A percentile compares a stretch with the other conserved stretches of the same genome.
Conservation (phyloP, 208 protist species). For the Acanthamoeba culbertsoni region DNA sequence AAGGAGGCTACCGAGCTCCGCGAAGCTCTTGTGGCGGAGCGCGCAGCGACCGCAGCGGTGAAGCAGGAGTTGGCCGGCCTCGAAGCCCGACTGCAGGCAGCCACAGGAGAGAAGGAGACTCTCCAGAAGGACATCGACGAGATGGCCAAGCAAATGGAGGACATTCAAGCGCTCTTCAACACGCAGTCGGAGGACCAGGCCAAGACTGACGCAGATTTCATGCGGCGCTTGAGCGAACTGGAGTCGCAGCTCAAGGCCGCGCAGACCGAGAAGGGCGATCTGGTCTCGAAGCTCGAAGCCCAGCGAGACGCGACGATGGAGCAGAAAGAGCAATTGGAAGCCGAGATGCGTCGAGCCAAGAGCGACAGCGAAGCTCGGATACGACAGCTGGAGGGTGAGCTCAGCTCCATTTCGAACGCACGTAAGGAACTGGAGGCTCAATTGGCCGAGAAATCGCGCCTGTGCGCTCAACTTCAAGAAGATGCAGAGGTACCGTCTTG, state of each 20-base stretch:
- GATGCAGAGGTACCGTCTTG: not conserved
- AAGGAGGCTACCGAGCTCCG: not conserved
- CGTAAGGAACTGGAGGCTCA: not conserved
- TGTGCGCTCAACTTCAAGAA: not conserved
- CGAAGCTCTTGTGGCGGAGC: not conserved
- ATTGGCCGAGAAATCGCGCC: not conserved
- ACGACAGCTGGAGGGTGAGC: not conserved
- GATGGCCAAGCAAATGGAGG: not conserved
- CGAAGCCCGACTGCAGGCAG: not conserved
- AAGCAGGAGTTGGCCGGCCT: not conserved
- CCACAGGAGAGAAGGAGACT: not conserved
- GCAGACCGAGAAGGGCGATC: not conserved
- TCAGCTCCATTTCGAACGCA: not conserved
- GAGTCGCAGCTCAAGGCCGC: not conserved
- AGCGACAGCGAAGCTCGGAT: not conserved
- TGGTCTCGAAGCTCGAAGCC: not conserved
- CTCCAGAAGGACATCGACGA: not conserved
- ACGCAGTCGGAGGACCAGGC: not conserved
- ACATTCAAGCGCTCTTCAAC: not conserved
- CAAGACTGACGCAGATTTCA: not conserved
- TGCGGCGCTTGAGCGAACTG: not conserved
- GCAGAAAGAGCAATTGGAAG: not conserved
- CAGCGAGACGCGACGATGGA: not conserved
- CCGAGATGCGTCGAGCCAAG: not conserved
- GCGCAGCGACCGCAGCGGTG: not conserved